Evolutionary conservation across 495 filamentous ascomycete genomes (phyloP).

Genomic region (Hyaloscypha bicolor): DNA sequence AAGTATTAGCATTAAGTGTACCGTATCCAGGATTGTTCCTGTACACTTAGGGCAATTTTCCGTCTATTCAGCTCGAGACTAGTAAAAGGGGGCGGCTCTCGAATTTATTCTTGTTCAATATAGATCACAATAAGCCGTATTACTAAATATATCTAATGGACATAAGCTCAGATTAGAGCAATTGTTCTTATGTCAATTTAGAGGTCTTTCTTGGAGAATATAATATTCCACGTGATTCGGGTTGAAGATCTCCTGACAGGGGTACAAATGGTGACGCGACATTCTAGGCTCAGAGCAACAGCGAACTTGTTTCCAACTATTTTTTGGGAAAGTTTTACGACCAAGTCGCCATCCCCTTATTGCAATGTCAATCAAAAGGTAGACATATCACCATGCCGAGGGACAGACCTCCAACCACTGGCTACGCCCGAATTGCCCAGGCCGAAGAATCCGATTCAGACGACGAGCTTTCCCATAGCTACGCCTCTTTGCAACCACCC

Average conservation of each 20-base stretch:
- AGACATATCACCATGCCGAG: constrained; percentile 21
- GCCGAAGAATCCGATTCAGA: constrained; percentile 78
- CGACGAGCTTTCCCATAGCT: constrained; percentile 55
- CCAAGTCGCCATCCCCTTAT: background rate
- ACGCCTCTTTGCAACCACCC: constrained; percentile 59
- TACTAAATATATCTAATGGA: background rate
- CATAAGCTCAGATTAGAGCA: background rate
- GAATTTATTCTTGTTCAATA: too few species aligned
- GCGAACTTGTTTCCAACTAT: background rate
- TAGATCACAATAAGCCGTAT: background rate
- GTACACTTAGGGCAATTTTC: background rate
- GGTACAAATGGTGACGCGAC: background rate
- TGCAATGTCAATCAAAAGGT: background rate
- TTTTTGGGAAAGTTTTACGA: background rate
- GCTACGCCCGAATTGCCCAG: constrained; percentile 90
- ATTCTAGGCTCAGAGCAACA: background rate
- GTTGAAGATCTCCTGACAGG: background rate
- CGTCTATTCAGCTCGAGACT: too few species aligned
- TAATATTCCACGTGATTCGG: background rate
- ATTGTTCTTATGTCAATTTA: background rate
- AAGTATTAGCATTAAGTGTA: constrained; percentile 16
- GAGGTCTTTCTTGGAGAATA: background rate
- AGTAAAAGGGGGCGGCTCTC: too few species aligned
- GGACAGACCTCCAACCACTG: constrained; percentile 62
- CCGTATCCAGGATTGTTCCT: background rate